Percentiles rank a stretch among this genome's conserved stretches.
Conservation (phyloP, 768 basidiomycete genomes). For the Boletus patriciae region DNA sequence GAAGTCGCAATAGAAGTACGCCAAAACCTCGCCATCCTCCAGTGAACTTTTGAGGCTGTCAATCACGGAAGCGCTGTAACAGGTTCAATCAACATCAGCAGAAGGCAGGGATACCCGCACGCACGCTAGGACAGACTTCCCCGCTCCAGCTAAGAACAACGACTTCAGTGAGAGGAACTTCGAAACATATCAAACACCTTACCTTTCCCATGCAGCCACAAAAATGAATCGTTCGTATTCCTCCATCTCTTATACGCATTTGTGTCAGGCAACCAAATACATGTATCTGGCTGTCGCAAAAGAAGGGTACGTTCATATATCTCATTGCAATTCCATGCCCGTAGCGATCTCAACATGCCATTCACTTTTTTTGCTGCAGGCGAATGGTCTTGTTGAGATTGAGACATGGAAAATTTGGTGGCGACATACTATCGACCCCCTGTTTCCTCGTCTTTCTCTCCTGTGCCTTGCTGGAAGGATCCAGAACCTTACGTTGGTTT, state of each 20-base stretch:
- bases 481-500: no score
- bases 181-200: background rate
- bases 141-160: slow-evolving; percentile 8
- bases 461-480: background rate
- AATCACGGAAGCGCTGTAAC: slow-evolving; percentile 16
- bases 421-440: background rate
- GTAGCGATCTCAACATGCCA: background rate
- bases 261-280: slow-evolving; percentile 10
- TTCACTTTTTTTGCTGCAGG: slow-evolving; percentile 1
- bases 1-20: slow-evolving; percentile 25
- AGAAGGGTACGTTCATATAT: background rate
- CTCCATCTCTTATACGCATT: slow-evolving; percentile 6
- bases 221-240: background rate
- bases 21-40: background rate
- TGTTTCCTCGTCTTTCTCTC: background rate
- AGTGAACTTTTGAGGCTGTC: background rate
- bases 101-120: background rate
- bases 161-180: background rate
- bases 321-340: slow-evolving; percentile 1
- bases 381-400: background rate
- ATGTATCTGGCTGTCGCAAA: slow-evolving; percentile 8
- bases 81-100: background rate
- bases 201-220: slow-evolving; percentile 22
- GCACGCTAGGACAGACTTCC: slow-evolving; percentile 19
- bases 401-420: background rate